Evolutionary conservation across 2,329 filamentous ascomycete species (phyloP).

Genomic region (Meredithiella fracta): DNA sequence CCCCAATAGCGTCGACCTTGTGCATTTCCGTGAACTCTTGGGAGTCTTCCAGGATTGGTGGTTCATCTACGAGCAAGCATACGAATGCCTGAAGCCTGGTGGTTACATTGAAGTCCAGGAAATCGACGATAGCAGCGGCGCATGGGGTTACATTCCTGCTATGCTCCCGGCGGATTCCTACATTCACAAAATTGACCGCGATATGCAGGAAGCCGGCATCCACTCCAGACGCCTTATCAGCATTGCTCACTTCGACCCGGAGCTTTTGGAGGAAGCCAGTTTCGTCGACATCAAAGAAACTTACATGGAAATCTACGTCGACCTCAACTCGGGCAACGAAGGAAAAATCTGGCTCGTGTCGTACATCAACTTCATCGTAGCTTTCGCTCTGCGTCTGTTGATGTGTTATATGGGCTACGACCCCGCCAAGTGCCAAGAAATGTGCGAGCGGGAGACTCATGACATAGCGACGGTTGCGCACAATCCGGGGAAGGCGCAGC

Average conservation of each 20-base stretch:
- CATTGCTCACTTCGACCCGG: conserved; percentile 29
- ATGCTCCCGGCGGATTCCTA: conserved; percentile 29
- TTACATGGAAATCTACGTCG: conserved; percentile 33
- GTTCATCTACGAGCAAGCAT: conserved; percentile 36
- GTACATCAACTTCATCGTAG: conserved; percentile 34
- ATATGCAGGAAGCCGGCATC: conserved; percentile 28
- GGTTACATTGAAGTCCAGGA: conserved; percentile 42
- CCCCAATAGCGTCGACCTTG: conserved; percentile 35
- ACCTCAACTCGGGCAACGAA: conserved; percentile 27
- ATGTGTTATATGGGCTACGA: conserved; percentile 38
- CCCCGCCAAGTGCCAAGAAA: conserved; percentile 29
- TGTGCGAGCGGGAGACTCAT: conserved; percentile 30
- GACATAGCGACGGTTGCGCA: conserved; percentile 34
- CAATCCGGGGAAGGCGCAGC: conserved; percentile 26
- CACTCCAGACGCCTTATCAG: conserved; percentile 30
- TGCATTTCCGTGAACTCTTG: conserved; percentile 39
- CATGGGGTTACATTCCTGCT: conserved; percentile 18
- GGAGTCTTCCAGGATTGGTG: conserved; percentile 41
- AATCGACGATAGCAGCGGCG: conserved; percentile 29
- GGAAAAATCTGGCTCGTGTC: conserved; percentile 39
- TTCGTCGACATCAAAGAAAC: conserved; percentile 34
- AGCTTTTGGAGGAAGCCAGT: conserved; percentile 30
- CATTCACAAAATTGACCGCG: conserved; percentile 26
- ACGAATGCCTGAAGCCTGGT: conserved; percentile 36
- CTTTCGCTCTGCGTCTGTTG: conserved; percentile 31